Evolutionary conservation across 345 rosid genomes (phyloP), one percentile per base, ranked within the genome.

Genomic region (Brassica napus): DNA sequence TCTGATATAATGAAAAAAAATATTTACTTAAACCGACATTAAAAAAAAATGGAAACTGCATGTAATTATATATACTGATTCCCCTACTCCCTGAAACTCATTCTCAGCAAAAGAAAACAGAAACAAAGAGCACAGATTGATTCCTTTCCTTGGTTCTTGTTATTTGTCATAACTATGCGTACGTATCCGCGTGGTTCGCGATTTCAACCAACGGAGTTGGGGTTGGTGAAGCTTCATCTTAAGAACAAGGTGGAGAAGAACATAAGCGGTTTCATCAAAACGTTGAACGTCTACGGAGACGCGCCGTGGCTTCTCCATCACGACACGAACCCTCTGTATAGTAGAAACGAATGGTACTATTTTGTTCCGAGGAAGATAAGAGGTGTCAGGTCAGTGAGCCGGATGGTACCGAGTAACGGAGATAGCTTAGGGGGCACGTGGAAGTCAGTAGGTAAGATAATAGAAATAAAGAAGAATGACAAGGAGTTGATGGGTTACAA

Each of bases 301-400:
- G 55, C 26, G 16, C 77, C 71, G 4, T 74, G 77, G 71, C 71
- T 10, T 65, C 71, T 74, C 8, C 15, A 37, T 21, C 77, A 74
- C 71, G 71, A 49, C 37, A 8, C 9, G 1, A 32, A 65, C 26
- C 54, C 63, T 32, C 26, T 32, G 24, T 52, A 64, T 23, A 3
- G n/a, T 8, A 23, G 55, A 0, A 49, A 65, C 11, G 24, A 32
- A 11, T 74, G 71, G 71, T 65, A 65, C 64, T 65, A 74, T 18
- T 65, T 65, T 34, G 64, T 65, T 64, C 49, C 32, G 2, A 63
- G 44, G 47, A 30, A 31, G 6, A 47, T 16, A 44, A n/a, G 18
- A 62, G 28, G 10, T 60, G n/a, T 8, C 9, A 24, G n/a, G 0
- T 15, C 1, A 26, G 37, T 6, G 1, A 52, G 12, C 8, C 63